Evolutionary conservation across 2,329 filamentous ascomycete genomes (phyloP).

Genomic region (Waltergamsia citrina): DNA sequence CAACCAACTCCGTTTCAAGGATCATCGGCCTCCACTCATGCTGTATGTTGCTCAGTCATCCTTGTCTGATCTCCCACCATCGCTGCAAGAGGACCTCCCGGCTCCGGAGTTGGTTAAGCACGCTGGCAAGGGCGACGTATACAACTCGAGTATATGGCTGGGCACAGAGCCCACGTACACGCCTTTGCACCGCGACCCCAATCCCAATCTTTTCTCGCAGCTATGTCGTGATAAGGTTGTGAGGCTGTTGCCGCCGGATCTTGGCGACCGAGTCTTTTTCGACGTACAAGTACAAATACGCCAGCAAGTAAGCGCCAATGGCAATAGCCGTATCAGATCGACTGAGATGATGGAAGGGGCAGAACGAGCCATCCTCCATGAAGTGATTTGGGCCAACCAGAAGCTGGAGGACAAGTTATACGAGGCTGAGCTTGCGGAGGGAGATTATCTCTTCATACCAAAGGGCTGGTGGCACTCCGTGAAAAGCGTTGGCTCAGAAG

Average conservation of each 20-base stretch:
- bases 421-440: slow-evolving; percentile 50
- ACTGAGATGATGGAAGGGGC: slow-evolving; percentile 85
- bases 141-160: slow-evolving; percentile 80
- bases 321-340: slow-evolving; percentile 51
- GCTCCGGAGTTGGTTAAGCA: slow-evolving; percentile 52
- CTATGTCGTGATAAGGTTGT: slow-evolving; percentile 64
- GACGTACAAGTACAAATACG: slow-evolving; percentile 32
- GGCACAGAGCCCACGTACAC: slow-evolving; percentile 82
- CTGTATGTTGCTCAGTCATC: slow-evolving; percentile 83
- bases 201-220: slow-evolving; percentile 87
- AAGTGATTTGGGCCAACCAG: slow-evolving; percentile 55
- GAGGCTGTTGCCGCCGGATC: slow-evolving; percentile 56
- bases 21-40: slow-evolving; percentile 16
- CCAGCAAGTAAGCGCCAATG: slow-evolving; percentile 16
- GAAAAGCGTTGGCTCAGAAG: slow-evolving; percentile 22
- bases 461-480: slow-evolving; percentile 38
- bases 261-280: slow-evolving; percentile 56
- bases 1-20: slow-evolving; percentile 20
- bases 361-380: slow-evolving; percentile 58
- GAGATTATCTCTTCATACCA: slow-evolving; percentile 29
- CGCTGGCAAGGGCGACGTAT: slow-evolving; percentile 73
- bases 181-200: slow-evolving; percentile 85
- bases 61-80: slow-evolving; percentile 55
- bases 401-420: slow-evolving; percentile 20
- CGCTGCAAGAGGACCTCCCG: slow-evolving; percentile 56